These are phyloP conservation scores for Vaccinium myrtillus DNA, from an alignment of 148 eudicot species.

Conservation along the genomic window DNA sequence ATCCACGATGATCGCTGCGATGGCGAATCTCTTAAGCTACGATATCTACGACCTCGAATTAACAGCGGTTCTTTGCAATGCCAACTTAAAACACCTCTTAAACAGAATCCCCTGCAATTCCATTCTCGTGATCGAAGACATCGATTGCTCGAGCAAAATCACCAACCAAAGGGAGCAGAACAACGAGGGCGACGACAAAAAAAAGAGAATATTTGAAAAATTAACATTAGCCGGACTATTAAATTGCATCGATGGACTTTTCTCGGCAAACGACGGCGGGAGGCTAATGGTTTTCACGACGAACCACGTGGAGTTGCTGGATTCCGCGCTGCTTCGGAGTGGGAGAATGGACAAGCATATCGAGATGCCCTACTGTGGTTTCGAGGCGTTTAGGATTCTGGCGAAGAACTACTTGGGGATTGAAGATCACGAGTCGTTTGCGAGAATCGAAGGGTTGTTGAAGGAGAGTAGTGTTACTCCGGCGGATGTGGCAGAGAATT, in stretches of 20 bases:
- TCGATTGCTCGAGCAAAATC: conserved; percentile 54
- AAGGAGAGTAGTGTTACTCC: conserved; percentile 42
- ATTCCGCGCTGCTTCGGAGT: conserved; percentile 47
- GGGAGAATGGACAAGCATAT: conserved; percentile 64
- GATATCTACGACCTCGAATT: conserved; percentile 58
- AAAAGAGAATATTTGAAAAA: not conserved
- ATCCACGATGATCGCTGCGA: conserved; percentile 63
- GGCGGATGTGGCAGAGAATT: conserved; percentile 55
- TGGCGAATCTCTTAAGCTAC: conserved; percentile 51
- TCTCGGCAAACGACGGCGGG: conserved; percentile 56
- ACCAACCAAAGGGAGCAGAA: conserved; percentile 39
- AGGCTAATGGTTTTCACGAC: conserved; percentile 52
- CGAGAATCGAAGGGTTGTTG: conserved; percentile 22
- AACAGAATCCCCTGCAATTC: conserved; percentile 46
- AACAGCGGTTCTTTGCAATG: conserved; percentile 45
- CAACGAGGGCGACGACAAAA: conserved; percentile 13
- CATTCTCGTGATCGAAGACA: conserved; percentile 58
- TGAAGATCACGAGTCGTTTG: conserved; percentile 40
- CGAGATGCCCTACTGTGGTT: conserved; percentile 43
- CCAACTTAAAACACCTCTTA: conserved; percentile 36
- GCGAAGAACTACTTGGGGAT: conserved; percentile 41
- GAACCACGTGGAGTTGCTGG: conserved; percentile 46
- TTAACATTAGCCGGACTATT: conserved; percentile 53
- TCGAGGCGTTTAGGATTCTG: conserved; percentile 44
- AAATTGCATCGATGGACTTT: conserved; percentile 56